A percentile compares a stretch with the other conserved stretches of the same genome.
Evolutionary conservation across 768 basidiomycete species (phyloP).

Genomic region (Amylocystis lapponica): DNA sequence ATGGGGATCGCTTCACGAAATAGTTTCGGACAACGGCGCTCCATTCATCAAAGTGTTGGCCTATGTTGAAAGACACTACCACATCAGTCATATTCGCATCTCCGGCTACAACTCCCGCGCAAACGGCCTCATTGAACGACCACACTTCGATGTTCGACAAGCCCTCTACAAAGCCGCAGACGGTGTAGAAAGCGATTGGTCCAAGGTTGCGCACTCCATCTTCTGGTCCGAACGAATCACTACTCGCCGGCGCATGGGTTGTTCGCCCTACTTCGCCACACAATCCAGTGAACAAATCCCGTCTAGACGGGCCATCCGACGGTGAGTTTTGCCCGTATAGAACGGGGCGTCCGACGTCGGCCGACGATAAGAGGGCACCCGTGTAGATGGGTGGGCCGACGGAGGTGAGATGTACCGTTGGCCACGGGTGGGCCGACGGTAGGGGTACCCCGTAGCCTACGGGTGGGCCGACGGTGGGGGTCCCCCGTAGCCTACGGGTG

Average conservation of each 20-base stretch:
- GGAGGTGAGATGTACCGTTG: too few species aligned
- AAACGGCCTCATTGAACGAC: slow-evolving; percentile 17
- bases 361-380: too few species aligned
- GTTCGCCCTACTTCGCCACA: slow-evolving; percentile 25
- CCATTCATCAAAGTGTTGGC: slow-evolving; percentile 22
- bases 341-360: too few species aligned
- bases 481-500: too few species aligned
- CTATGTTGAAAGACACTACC: slow-evolving; percentile 21
- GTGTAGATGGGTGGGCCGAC: too few species aligned
- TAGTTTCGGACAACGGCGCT: slow-evolving; percentile 39
- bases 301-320: too few species aligned
- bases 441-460: too few species aligned
- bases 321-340: too few species aligned
- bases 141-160: slow-evolving; percentile 16
- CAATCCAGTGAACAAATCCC: too few species aligned
- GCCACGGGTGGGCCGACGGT: too few species aligned
- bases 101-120: slow-evolving; percentile 21
- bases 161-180: slow-evolving; percentile 15
- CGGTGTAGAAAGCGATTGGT: slow-evolving; percentile 16
- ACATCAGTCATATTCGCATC: slow-evolving; percentile 31
- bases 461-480: too few species aligned
- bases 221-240: slow-evolving; percentile 36
- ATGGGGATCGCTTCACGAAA: slow-evolving; percentile 34
- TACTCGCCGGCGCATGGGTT: slow-evolving; percentile 20
- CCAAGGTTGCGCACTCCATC: slow-evolving; percentile 15